Base-by-base conservation (phyloP, 371 early-diverging fungal genomes). In the Mucor racemosus region DNA sequence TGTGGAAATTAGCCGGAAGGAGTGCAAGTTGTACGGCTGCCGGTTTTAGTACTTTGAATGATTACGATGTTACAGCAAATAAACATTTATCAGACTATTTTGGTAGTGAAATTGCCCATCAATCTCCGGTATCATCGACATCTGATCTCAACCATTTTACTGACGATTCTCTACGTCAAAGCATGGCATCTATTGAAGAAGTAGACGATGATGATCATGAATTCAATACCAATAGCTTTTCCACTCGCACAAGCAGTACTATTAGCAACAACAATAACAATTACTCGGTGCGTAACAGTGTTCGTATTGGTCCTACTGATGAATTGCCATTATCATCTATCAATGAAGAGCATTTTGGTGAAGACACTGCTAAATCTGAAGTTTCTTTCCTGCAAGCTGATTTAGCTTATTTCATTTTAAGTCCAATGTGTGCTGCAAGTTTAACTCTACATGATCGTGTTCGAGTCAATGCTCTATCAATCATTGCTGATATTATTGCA, bases 401-500 rank as follows among this genome's bases (percentile, higher is more conserved):
- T 13, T 76, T 87, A 33, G 81, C 88, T 36, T 84, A 84, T 10
- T 75, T 76, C n/a, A 74, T 92, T 39, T 68, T 92, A 13, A 85
- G 89, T 10, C 85, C 85, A 7, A 71, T 91, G 38, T 82, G 88
- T 67, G 83, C 87, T 65, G 75, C 88, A 40, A 80, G 87, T 15
- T 66, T 90, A 68, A 86, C 88, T 5, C 72, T 81, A 13, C 89
- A 91, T 71, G 86, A 86, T 42, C 77, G 79, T 31, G 76, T 90
- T 6, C 82, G 88, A 35, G 60, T 72, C 10, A 77, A 85, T 34
- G 87, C 90, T 1, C 66, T 86, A 11, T 71, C 77, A 7, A 75
- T 91, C 5, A 74, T 92, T 39, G 88, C 86, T 42, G 86, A 86
- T 73, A 86, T 90, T 55, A 82, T 90, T 35, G 72, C 85, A n/a